phyloP scores from a whole-genome alignment of 768 basidiomycete genomes.

The Leccinum truebloodii region DNA sequence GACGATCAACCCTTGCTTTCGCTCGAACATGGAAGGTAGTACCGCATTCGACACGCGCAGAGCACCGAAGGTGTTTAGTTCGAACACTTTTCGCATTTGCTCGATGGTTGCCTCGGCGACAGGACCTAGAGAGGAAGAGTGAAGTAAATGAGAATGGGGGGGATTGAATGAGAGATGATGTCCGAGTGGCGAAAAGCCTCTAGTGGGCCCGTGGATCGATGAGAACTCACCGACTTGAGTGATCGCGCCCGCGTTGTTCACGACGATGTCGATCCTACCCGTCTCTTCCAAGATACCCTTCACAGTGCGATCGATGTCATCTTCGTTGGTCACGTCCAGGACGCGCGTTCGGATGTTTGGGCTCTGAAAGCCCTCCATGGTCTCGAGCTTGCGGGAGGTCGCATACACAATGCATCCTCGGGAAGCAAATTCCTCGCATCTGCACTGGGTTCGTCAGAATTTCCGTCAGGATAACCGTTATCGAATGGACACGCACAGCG shows the following conservation, averaged over 20 bases:
- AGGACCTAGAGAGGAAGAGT: constrained; percentile 33
- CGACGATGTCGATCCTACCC: constrained; percentile 69
- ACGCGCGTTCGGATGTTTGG: constrained; percentile 46
- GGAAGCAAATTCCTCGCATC: constrained; percentile 66
- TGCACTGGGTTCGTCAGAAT: constrained; percentile 24
- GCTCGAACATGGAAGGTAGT: constrained; percentile 71
- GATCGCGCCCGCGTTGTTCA: constrained; percentile 72
- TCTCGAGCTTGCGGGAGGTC: constrained; percentile 61
- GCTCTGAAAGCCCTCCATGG: constrained; percentile 56
- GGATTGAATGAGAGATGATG: background rate
- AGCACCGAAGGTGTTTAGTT: constrained; percentile 64
- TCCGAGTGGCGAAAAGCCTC: background rate
- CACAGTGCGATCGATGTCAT: constrained; percentile 51
- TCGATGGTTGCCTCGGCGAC: constrained; percentile 58
- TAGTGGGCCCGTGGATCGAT: background rate
- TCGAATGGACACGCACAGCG: constrained; percentile 43
- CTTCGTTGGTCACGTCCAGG: constrained; percentile 67
- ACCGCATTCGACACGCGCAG: constrained; percentile 61
- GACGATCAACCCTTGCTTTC: constrained; percentile 62
- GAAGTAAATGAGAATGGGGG: background rate
- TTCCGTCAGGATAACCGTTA: background rate
- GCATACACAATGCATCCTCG: constrained; percentile 77
- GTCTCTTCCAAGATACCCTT: constrained; percentile 51
- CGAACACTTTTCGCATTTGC: constrained; percentile 52
- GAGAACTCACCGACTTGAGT: constrained; percentile 42